A percentile compares a stretch with the other conserved stretches of the same genome.
These are phyloP conservation scores for Saposhnikovia divaricata DNA, from an alignment of 129 eudicot genomes.

Conservation along the genomic window DNA sequence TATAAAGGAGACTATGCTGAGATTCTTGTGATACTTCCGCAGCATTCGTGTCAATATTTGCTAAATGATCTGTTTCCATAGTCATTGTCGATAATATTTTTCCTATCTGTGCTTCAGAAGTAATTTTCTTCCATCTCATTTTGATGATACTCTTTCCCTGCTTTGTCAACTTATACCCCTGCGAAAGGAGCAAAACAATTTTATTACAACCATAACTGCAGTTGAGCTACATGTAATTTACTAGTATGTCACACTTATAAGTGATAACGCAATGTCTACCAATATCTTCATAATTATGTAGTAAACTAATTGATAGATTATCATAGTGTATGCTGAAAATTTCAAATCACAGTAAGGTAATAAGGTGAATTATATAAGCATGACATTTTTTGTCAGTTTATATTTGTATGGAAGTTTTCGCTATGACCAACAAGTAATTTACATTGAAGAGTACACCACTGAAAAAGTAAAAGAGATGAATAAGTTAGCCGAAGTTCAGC, in stretches of 20 bases:
- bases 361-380: neutral
- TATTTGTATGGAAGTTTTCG: neutral
- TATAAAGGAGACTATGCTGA: slow-evolving; percentile 38
- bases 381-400: neutral
- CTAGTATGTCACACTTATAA: neutral
- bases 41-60: slow-evolving; percentile 18
- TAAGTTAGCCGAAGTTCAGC: neutral
- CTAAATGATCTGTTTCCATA: slow-evolving; percentile 37
- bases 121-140: slow-evolving; percentile 67
- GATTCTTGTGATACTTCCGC: slow-evolving; percentile 15
- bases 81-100: slow-evolving; percentile 75
- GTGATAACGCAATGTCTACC: neutral
- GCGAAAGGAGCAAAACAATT: slow-evolving; percentile 8
- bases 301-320: neutral
- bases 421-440: neutral
- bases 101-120: slow-evolving; percentile 44
- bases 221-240: neutral
- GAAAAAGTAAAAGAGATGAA: neutral
- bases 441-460: neutral
- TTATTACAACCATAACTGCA: neutral
- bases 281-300: neutral
- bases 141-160: slow-evolving; percentile 66
- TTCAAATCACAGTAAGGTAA: neutral
- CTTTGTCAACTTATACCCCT: slow-evolving; percentile 81
- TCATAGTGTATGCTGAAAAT: neutral